These are phyloP conservation scores for Talaromyces sp. DNA, from an alignment of 2,329 filamentous ascomycete species.

Conservation along the genomic window DNA sequence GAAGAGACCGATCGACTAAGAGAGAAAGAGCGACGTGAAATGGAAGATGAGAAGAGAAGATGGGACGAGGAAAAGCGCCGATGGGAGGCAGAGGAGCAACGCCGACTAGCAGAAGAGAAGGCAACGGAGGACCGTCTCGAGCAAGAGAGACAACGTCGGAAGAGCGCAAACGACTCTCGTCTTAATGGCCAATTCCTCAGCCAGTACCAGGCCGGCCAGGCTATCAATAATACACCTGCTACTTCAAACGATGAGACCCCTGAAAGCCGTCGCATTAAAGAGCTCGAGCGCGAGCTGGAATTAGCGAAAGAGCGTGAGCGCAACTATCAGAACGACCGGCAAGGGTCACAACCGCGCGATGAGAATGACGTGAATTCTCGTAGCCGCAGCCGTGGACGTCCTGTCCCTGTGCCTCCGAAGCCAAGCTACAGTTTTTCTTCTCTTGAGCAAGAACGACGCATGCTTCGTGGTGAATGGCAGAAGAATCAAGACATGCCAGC, in stretches of 20 bases:
- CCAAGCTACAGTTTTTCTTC: slow-evolving; percentile 60
- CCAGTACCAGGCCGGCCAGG: slow-evolving; percentile 78
- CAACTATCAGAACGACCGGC: slow-evolving; percentile 64
- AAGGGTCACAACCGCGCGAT: slow-evolving; percentile 47
- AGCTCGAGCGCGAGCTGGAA: slow-evolving; percentile 75
- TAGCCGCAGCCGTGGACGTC: slow-evolving; percentile 34
- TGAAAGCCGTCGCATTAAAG: slow-evolving; percentile 71
- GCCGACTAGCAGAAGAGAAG: slow-evolving; percentile 70
- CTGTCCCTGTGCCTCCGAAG: slow-evolving; percentile 38
- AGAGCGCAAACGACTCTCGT: slow-evolving; percentile 64
- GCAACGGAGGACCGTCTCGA: slow-evolving; percentile 69
- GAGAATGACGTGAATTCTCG: slow-evolving; percentile 27
- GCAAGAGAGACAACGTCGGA: slow-evolving; percentile 66
- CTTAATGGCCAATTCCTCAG: slow-evolving; percentile 83
- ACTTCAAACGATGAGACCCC: slow-evolving; percentile 46
- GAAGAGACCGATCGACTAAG: slow-evolving; percentile 50
- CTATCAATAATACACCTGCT: slow-evolving; percentile 39
- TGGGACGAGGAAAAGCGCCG: slow-evolving; percentile 61
- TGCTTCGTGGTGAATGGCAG: slow-evolving; percentile 60
- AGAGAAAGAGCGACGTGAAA: slow-evolving; percentile 53
- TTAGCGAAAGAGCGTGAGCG: slow-evolving; percentile 68
- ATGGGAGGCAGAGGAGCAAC: slow-evolving; percentile 78
- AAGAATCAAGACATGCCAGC: slow-evolving; percentile 38
- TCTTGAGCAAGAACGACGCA: slow-evolving; percentile 62
- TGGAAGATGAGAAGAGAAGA: slow-evolving; percentile 50